Conservation (phyloP, 176 grass and related monocot genomes). For the Puya raimondii region DNA sequence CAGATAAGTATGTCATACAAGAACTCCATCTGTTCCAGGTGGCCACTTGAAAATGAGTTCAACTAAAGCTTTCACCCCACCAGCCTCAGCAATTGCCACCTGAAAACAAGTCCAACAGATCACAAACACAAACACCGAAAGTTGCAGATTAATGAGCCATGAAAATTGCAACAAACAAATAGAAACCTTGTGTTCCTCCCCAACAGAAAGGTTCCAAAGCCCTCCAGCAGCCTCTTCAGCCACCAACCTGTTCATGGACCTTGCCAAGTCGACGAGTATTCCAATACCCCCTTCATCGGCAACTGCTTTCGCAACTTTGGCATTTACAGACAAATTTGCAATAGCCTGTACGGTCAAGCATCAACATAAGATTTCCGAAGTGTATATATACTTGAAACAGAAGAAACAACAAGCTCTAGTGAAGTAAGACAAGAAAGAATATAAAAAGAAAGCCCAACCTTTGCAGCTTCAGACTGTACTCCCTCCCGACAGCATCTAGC, state of each 20-base stretch:
- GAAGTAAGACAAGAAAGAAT: neutral
- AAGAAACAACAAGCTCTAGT: no score
- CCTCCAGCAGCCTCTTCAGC: conserved; percentile 99
- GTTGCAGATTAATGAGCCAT: neutral
- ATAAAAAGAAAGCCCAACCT: conserved; percentile 35
- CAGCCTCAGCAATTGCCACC: conserved; percentile 75
- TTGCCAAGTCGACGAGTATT: conserved; percentile 75
- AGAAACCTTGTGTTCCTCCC: conserved; percentile 93
- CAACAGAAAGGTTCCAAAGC: conserved; percentile 99
- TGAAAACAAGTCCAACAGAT: conserved; percentile 32
- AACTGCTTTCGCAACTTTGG: conserved; percentile 85
- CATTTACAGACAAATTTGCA: conserved; percentile 94
- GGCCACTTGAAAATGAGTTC: conserved; percentile 91
- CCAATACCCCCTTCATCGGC: conserved; percentile 87
- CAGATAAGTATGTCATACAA: conserved; percentile 45
- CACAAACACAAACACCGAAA: conserved; percentile 13
- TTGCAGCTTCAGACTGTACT: conserved; percentile 90
- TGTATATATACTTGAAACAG: no score
- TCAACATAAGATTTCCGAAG: neutral
- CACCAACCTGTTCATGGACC: conserved; percentile 80
- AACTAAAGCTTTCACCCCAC: conserved; percentile 83
- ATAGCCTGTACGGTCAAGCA: conserved; percentile 55
- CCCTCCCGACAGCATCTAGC: conserved; percentile 83
- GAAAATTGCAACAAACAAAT: conserved; percentile 18
- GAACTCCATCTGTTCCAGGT: conserved; percentile 90